Evolutionary conservation across 1,139 yeast species (phyloP), one percentile per base, ranked within the genome.

Genomic region (Sugiyamaella sp.): DNA sequence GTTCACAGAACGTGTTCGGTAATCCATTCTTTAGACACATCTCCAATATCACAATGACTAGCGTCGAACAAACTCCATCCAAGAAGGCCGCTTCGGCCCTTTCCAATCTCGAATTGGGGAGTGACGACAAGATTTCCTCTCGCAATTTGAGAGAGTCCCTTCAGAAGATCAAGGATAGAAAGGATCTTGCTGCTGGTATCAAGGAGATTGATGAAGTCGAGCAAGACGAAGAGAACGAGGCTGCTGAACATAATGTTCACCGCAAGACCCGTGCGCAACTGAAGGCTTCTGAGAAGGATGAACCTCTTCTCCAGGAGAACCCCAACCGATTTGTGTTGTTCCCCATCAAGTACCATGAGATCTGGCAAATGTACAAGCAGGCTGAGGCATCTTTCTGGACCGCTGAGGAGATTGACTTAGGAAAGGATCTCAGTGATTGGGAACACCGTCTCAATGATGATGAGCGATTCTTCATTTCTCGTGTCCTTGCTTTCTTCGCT

Each of bases 341-440:
- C 84, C 99, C 99, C 61, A 90, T 93, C 75, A 88, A 89, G 75
- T 95, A 90, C 77, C 95, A 91, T 71, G 98, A 93, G 76, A 88
- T 95, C 68, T 93, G 99, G 98, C 96, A 91, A 73, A 93, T 95
- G 81, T 93, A 93, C 77, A 93, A 93, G 79, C 90, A 91, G 76
- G 97, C 98, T 42, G 99, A 93, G 78, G 98, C 99, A 21, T 89
- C 97, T 10, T 93, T 93, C 81, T 93, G 99, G 99, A 93, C 99
- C 50, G 97, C 99, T 53, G 99, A 93, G 78, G 99, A 93, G 77
- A 90, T 95, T 64, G 99, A 93, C 73, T 80, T 93, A 64, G 85
- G 95, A 59, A 93, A 93, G 78, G 99, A 93, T 72, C 71, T 80
- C 60, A 80, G 80, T 66, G 98, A 93, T 76, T 91, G 98, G 97